phyloP scores from a whole-genome alignment of 169 alveolate species.

The Plasmodium fragile region DNA sequence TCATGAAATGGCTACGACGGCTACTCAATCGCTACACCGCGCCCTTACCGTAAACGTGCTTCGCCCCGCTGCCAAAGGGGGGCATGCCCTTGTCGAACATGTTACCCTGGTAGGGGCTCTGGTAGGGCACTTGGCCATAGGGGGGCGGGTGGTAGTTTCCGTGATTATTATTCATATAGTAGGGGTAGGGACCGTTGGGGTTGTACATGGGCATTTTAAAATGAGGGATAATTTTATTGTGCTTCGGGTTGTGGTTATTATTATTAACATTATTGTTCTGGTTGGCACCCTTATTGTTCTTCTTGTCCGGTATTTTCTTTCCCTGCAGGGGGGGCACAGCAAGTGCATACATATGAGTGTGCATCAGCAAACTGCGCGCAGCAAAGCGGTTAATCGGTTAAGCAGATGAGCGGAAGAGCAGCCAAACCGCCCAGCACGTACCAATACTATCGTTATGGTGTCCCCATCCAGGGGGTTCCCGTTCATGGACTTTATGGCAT shows the following conservation, averaged over 20 bases:
- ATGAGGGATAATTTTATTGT: conserved; percentile 49
- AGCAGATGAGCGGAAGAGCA: not conserved
- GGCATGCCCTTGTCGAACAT: conserved; percentile 15
- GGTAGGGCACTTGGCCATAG: conserved; percentile 26
- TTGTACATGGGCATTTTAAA: conserved; percentile 44
- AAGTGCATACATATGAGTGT: not conserved
- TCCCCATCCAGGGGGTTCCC: conserved; percentile 32
- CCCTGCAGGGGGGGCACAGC: conserved; percentile 5
- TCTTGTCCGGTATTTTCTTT: conserved; percentile 42
- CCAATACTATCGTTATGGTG: conserved; percentile 30
- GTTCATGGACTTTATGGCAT: conserved; percentile 57
- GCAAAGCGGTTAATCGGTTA: not conserved
- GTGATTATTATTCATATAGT: conserved; percentile 29
- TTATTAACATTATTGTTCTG: conserved; percentile 15
- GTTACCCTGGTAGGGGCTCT: conserved; percentile 27
- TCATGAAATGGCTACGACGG: not conserved
- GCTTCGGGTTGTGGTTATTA: conserved; percentile 13
- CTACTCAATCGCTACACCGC: not conserved
- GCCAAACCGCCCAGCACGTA: not conserved
- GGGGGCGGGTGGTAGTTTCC: not conserved
- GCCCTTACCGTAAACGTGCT: conserved; percentile 39
- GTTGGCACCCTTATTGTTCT: conserved; percentile 14
- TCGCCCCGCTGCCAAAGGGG: conserved; percentile 5
- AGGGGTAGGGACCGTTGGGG: conserved; percentile 10
- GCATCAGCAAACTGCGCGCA: not conserved